phyloP scores from a whole-genome alignment of 768 basidiomycete species.

The Agrocybe praecox region DNA sequence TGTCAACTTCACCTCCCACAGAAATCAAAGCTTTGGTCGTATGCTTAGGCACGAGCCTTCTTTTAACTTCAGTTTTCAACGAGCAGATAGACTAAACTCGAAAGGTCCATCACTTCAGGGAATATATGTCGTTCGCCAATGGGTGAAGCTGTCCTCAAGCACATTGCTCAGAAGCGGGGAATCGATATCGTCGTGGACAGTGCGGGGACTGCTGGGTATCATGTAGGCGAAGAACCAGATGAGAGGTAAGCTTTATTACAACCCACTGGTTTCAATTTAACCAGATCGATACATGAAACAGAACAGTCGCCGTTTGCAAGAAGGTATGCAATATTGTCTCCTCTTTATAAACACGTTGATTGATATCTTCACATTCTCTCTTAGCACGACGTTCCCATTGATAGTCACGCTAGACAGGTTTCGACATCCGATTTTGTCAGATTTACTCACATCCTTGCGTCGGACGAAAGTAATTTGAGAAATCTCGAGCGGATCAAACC shows the following conservation, averaged over 20 bases:
- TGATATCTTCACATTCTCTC: constrained; percentile 3
- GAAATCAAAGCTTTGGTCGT: constrained; percentile 68
- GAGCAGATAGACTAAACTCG: constrained; percentile 1
- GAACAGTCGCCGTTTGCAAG: constrained; percentile 70
- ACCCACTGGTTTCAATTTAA: too few relatives aligned
- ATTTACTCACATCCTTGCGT: constrained; percentile 87
- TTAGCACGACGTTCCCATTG: constrained; percentile 77
- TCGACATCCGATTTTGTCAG: constrained; percentile 61
- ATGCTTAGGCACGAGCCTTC: constrained; percentile 52
- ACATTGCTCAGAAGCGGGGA: constrained; percentile 67
- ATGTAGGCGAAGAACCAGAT: constrained; percentile 84
- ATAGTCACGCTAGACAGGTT: constrained; percentile 72
- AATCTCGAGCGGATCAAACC: constrained; percentile 56
- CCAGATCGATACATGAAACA: constrained; percentile 21
- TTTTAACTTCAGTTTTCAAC: not conserved
- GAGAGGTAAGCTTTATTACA: constrained; percentile 49
- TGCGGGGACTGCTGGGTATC: constrained; percentile 85
- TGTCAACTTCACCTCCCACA: constrained; percentile 26
- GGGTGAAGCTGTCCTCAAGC: constrained; percentile 84
- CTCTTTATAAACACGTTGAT: not conserved
- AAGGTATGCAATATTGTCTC: constrained; percentile 55
- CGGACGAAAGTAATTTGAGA: constrained; percentile 77
- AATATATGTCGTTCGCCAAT: constrained; percentile 92
- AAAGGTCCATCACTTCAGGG: constrained; percentile 36
- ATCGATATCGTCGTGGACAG: constrained; percentile 77